Base-by-base conservation (phyloP, 2,329 filamentous ascomycete species). In the Xylaria sp. region DNA sequence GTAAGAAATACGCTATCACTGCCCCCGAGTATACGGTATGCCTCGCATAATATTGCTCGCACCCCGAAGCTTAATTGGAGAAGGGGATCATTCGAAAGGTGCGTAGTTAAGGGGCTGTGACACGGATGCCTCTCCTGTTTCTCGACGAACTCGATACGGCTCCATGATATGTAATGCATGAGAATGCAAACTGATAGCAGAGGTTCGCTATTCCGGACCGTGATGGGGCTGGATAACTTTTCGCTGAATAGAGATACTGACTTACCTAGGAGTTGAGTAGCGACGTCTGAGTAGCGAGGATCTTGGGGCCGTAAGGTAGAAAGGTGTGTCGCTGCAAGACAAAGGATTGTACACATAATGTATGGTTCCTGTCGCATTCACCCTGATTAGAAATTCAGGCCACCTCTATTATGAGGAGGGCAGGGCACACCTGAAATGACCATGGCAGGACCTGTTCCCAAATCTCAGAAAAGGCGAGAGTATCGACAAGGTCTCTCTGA, bases 141-240 rank as follows among this genome's bases (percentile, higher is more conserved):
- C 32, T 58, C 43, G 12, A 46, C 15, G 30, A 52, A 63, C 15
- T 41, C 65, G 36, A 58, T 25, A 63, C 58, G 45, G 25, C 43
- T 41, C 65, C 65, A 67, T 25, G 65, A 63, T 63, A 63, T 45
- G 23, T 67, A 67, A 12, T 67, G 65, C 58, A 67, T 63, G 18
- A 67, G 36, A 28, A 59, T 59, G 18, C 36, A 59, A 28, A 63
- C 52, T 15, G 65, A 60, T 20, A 67, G 41, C 8, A 67, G 23
- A n/a, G 50, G 32, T 25, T 67, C 65, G 28, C 65, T 63, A 10
- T 63, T 52, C 25, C 25, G 48, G 48, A 10, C 28, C 7, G 48
- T 52, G 10, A 52, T 52, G 3, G 48, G 48, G 25, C 18, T 7
- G 2, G 48, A 52, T 52, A 52, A n/a, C 25, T 52, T 30, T n/a